Percentiles rank a stretch among this genome's conserved stretches.
phyloP scores from a whole-genome alignment of 257 asterid species.

The Craterostigma plantagineum region DNA sequence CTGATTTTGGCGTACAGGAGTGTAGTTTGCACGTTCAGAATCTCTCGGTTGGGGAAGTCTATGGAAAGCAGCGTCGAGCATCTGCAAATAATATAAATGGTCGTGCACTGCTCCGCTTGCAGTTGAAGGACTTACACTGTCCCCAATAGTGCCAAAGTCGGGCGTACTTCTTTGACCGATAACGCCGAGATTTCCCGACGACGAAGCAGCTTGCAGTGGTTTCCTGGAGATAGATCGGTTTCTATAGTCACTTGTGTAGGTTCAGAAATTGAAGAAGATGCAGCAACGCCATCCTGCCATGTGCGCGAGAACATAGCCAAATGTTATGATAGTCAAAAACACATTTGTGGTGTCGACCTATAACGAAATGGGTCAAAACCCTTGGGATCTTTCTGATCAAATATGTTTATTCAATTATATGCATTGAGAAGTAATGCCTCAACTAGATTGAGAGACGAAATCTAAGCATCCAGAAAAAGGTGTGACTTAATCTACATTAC shows the following conservation, averaged over 20 bases:
- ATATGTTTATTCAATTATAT: no score
- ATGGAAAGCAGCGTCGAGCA: conserved; percentile 83
- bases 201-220: conserved; percentile 66
- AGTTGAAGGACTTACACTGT: conserved; percentile 41
- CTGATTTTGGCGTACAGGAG: conserved; percentile 46
- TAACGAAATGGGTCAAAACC: no score
- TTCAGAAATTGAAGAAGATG: conserved; percentile 39
- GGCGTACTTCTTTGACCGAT: conserved; percentile 93
- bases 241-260: conserved; percentile 63
- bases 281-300: conserved; percentile 27
- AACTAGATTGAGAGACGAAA: no score
- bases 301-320: no score
- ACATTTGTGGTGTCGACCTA: no score
- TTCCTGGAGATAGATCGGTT: conserved; percentile 74
- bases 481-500: no score
- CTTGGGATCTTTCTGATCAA: no score
- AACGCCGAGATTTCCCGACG: conserved; percentile 85
- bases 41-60: conserved; percentile 96
- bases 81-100: conserved; percentile 61
- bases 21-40: conserved; percentile 75
- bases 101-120: conserved; percentile 79
- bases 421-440: no score
- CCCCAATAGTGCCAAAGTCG: conserved; percentile 94
- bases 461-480: no score
- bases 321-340: no score